Base-by-base conservation (phyloP, 2,329 filamentous ascomycete species). In the Ophiostoma sp. region DNA sequence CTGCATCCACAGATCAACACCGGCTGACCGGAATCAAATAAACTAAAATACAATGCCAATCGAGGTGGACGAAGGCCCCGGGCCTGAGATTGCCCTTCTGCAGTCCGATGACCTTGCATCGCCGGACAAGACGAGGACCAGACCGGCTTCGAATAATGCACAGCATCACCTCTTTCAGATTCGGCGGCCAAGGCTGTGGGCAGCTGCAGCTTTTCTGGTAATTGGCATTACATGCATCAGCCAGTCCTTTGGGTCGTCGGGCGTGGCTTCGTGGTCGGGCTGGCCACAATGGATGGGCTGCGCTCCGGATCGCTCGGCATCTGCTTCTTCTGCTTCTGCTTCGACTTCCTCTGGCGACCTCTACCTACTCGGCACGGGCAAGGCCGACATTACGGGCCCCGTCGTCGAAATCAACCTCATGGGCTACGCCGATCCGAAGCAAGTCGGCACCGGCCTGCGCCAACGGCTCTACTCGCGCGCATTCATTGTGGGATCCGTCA, bases 401-500 rank as follows among this genome's bases (percentile, higher is more conserved):
- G 90, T 95, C 5, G 92, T 94, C 41, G 92, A 97, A 78, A 87
- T 97, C 78, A 92, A 92, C 75, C 85, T 97, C 78, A 95, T 93
- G 83, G 93, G 93, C 70, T 96, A 96, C 79, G 92, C 93, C 41
- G 87, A 91, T 76, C 81, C 87, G 14, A 85, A 85, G 60, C 93
- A 97, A 78, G 79, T 90, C n/a, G 93, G 93, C 63, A 87, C 87
- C 5, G 93, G 93, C 40, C 80, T 97, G 64, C 88, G 92, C 62
- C 93, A 97, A 79, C 85, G 93, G 68, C 82, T 97, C 36, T 93
- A 93, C 78, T 92, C 91, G 16, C 88, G 93, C 68, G 89, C 93
- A 0, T 97, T 97, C 78, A 94, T 97, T 73, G 81, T 97, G 66
- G 92, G 89, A 67, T 87, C 90, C 74, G 78, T 87, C 0, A 79